Evolutionary conservation across 371 early-diverging fungal genomes (phyloP), one percentile per base, ranked within the genome.

Genomic region (Saksenaea oblongispora): DNA sequence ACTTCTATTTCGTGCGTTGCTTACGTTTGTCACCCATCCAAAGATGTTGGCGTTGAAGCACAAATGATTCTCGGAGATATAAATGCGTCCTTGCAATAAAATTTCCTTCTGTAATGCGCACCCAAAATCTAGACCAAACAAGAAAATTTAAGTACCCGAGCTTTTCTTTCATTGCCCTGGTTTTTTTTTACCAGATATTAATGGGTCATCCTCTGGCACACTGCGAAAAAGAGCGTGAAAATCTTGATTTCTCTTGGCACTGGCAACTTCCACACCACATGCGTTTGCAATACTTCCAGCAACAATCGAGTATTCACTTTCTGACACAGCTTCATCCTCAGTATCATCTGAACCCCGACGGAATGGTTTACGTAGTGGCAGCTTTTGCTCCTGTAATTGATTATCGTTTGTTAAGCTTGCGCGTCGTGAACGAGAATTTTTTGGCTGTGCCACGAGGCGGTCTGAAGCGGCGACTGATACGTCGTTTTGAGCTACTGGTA

Each of bases 21-120:
- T 70, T 83, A 92, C 89, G 65, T 90, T 90, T 24, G 93, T 96
- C 35, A 97, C 88, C 91, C 95, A 97, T n/a, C 98, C 96, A 75
- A 97, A 92, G 59, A 97, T 96, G 70, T 95, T 96, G 60, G 97
- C 93, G 70, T 97, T 88, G 70, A 98, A 98, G 74, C 95, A 94
- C 5, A 97, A 71, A 57, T 91, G 86, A 71, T 88, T 84, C 62
- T 93, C 91, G 17, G 95, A 94, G 62, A 97, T 74, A 74, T 92
- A 97, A 62, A 97, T 72, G 31, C 95, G 82, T 2, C 98, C 98
- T 66, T 97, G 98, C 3, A 97, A 84, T 9, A 93, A 75, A 34
- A 98, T 95, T 55, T 97, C 98, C 44, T 91, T 92, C 71, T 97
- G 97, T 28, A 96, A 80, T 11, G 96, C 96, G 66, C 95, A 94